A percentile compares a stretch with the other conserved stretches of the same genome.
Evolutionary conservation across 192 early-diverging fungal species (phyloP).

Genomic region (Blastocladiella britannica): DNA sequence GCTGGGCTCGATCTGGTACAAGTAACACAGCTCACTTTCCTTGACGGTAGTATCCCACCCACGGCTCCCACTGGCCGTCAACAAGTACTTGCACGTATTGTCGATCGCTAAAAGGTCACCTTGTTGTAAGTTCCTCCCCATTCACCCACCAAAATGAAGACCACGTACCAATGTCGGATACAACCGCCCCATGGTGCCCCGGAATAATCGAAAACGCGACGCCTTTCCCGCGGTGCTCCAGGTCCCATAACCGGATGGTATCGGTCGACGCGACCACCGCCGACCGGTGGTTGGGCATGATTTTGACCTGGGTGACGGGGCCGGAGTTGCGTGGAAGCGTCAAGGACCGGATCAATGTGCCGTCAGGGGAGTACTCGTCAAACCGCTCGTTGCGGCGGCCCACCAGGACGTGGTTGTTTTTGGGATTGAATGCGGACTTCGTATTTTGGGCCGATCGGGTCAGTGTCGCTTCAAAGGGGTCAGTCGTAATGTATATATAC

Average conservation of each 20-base stretch:
- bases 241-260: conserved; percentile 81
- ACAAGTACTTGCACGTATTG: conserved; percentile 51
- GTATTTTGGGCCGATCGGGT: conserved; percentile 1
- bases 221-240: conserved; percentile 20
- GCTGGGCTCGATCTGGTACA: conserved; percentile 57
- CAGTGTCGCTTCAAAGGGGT: no score
- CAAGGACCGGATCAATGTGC: conserved; percentile 44
- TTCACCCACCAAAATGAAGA: background rate
- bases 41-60: conserved; percentile 85
- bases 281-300: conserved; percentile 42
- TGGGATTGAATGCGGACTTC: conserved; percentile 16
- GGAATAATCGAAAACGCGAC: conserved; percentile 84
- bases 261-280: conserved; percentile 65
- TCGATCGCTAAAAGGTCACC: conserved; percentile 37
- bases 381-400: conserved; percentile 79
- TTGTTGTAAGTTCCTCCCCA: background rate
- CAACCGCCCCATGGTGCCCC: conserved; percentile 73
- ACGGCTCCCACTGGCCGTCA: conserved; percentile 75
- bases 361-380: conserved; percentile 63
- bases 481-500: no score
- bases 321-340: conserved; percentile 76
- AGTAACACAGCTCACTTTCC: conserved; percentile 47
- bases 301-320: conserved; percentile 51
- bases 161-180: conserved; percentile 49
- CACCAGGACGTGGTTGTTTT: conserved; percentile 38